Evolutionary conservation across 345 rosid genomes (phyloP), one percentile per base, ranked within the genome.

Genomic region (Dipteronia dyeriana): DNA sequence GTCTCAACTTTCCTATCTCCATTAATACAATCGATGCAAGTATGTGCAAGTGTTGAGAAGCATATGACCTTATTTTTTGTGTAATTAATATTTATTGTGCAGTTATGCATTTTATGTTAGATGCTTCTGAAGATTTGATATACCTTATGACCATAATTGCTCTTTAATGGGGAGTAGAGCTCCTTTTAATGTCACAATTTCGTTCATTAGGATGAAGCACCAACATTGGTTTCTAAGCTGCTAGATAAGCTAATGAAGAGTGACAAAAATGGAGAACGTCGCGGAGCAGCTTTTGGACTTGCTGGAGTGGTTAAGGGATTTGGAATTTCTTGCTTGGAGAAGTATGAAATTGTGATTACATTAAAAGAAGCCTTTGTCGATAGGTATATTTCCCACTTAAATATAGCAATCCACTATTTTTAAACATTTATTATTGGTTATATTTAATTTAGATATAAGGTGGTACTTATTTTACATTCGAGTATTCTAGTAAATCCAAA

Each of bases 231-330:
- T 75, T 91, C 90, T 69, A 89, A 89, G 74, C 85, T 96, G 78
- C 84, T 96, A 90, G 90, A 90, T 82, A 91, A 89, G 80, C 86
- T 96, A 65, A 84, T 91, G 94, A 92, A 87, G 84, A 91, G 93
- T 85, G 98, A 96, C 62, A 92, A 91, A 85, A 94, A 96, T 81
- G 99, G 99, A 63, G 97, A 96, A 51, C 97, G 97, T 23, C 95
- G 99, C 75, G 98, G 99, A 76, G 98, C 97, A 60, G 99, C 97
- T 82, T 96, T 93, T 90, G 99, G 98, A 81, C 90, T 96, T 82
- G 97, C 98, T 51, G 99, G 99, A 78, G 91, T 88, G 13, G 93
- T 91, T 19, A 90, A 91, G 91, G 98, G 99, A 79, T 86, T 92
- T 80, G 98, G 99, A 83, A 86, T 96, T 79, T 87, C 91, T 69